Evolutionary conservation across 805 yeast species (phyloP), one percentile per base, ranked within the genome.

Genomic region (Monosporozyma aerobia): DNA sequence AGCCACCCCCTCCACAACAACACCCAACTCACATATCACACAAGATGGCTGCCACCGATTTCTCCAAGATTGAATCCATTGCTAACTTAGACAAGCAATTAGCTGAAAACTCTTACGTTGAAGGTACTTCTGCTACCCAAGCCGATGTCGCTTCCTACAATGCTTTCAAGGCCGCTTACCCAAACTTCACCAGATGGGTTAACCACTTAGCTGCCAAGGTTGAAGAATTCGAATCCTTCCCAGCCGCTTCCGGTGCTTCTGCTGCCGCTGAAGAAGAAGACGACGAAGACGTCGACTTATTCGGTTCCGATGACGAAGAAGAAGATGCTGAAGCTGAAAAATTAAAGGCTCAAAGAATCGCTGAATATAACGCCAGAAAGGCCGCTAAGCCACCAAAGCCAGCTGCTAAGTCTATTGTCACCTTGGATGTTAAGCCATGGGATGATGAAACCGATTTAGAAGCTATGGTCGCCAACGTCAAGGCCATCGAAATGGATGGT

Each of bases 341-440:
- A 77, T 76, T 94, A 73, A 94, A 92, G 85, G 95, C 88, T 76
- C 81, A 92, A 81, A 90, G 99, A 85, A 77, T 94, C 70, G 98
- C 97, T 73, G 97, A 83, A 74, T 94, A 94, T 83, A 87, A 88
- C 70, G 96, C 95, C 69, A 90, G 86, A 84, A 94, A 94, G 85
- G 96, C 96, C 63, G 84, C 92, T 64, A 87, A 87, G 79, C 95
- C 95, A 73, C 89, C 98, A 69, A 90, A 90, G 83, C 90, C 98
- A 69, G 97, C 96, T 76, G 97, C 99, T 71, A 94, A 94, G 82
- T 88, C 97, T 57, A 78, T 90, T 64, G 96, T 94, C 70, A 92
- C 99, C 69, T 71, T 94, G 68, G 99, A 94, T 68, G 95, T 94
- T 67, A 94, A 94, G 85, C 98, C 97, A 78, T 94, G 99, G 99